Evolutionary conservation across 805 yeast species (phyloP).

Genomic region (Wickerhamiella vanderwaltii): DNA sequence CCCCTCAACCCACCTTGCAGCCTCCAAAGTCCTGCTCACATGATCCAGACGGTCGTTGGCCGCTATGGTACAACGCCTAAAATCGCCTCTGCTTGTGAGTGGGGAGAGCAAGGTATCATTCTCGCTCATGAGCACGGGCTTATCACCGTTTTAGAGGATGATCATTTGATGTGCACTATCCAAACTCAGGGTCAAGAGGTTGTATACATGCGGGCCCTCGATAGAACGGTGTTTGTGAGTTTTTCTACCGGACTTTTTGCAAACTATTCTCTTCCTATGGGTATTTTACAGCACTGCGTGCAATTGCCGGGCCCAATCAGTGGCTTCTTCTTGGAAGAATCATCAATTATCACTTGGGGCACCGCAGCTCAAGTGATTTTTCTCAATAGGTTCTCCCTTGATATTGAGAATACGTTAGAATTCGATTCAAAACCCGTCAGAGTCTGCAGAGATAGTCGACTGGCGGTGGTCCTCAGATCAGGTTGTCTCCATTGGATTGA

Average conservation of each 20-base stretch:
- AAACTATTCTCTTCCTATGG: slow-evolving; percentile 7
- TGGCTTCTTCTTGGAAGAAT: slow-evolving; percentile 6
- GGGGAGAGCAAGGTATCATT: slow-evolving; percentile 3
- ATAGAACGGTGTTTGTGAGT: slow-evolving; percentile 3
- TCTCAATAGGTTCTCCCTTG: slow-evolving; percentile 9
- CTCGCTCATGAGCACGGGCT: slow-evolving; percentile 11
- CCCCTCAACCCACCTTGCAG: neutral
- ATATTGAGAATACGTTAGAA: neutral
- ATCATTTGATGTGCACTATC: neutral
- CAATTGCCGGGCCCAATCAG: slow-evolving; percentile 1
- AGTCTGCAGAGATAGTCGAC: neutral
- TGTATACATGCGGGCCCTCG: slow-evolving; percentile 1
- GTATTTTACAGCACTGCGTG: slow-evolving; percentile 4
- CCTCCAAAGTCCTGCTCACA: neutral
- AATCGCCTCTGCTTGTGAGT: neutral
- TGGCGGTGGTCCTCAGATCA: slow-evolving; percentile 6
- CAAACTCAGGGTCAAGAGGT: slow-evolving; percentile 6
- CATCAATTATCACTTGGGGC: slow-evolving; percentile 10
- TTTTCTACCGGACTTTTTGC: slow-evolving; percentile 6
- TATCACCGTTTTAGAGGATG: slow-evolving; percentile 1
- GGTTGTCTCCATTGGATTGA: slow-evolving; percentile 10
- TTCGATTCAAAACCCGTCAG: slow-evolving; percentile 11
- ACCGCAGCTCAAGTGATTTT: slow-evolving; percentile 1
- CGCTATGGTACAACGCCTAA: neutral
- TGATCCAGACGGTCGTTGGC: slow-evolving; percentile 1